Evolutionary conservation across 768 basidiomycete species (phyloP).

Genomic region (Austroboletus eburneus): DNA sequence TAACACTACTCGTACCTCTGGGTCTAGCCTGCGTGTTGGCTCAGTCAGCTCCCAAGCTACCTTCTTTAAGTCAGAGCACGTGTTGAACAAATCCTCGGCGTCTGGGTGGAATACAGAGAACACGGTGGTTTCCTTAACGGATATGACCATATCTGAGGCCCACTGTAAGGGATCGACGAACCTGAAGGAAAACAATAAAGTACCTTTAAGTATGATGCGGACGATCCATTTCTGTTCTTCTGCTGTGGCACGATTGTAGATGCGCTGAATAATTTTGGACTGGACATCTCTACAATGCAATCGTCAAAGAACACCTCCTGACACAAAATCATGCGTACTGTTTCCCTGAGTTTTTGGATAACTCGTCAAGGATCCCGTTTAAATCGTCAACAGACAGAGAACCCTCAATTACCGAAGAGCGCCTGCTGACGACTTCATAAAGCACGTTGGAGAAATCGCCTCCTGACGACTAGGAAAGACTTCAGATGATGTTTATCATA

Average conservation of each 20-base stretch:
- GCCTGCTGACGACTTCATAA: slow-evolving; percentile 80
- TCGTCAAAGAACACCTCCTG: no score
- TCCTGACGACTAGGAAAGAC: slow-evolving; percentile 42
- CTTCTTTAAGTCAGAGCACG: slow-evolving; percentile 93
- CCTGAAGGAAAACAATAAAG: not conserved
- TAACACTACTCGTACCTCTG: slow-evolving; percentile 38
- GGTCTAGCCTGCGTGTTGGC: slow-evolving; percentile 59
- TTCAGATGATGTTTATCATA: not conserved
- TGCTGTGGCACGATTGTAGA: slow-evolving; percentile 77
- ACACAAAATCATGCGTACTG: slow-evolving; percentile 63
- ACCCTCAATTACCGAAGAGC: slow-evolving; percentile 75
- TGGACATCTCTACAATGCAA: slow-evolving; percentile 57
- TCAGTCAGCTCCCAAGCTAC: slow-evolving; percentile 89
- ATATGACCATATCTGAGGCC: slow-evolving; percentile 77
- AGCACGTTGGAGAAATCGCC: slow-evolving; percentile 89
- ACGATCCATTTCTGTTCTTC: slow-evolving; percentile 94
- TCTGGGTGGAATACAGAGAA: slow-evolving; percentile 91
- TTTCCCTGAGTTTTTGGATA: slow-evolving; percentile 69
- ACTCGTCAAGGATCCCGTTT: slow-evolving; percentile 75
- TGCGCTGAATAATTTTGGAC: slow-evolving; percentile 65
- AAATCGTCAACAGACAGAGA: slow-evolving; percentile 77
- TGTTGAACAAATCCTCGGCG: slow-evolving; percentile 91
- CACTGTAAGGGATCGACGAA: not conserved
- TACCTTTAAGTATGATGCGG: slow-evolving; percentile 94
- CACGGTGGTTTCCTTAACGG: slow-evolving; percentile 91